A percentile compares a stretch with the other conserved stretches of the same genome.
Conservation (phyloP, 2,329 filamentous ascomycete species). For the Atkinsonella texensis region DNA sequence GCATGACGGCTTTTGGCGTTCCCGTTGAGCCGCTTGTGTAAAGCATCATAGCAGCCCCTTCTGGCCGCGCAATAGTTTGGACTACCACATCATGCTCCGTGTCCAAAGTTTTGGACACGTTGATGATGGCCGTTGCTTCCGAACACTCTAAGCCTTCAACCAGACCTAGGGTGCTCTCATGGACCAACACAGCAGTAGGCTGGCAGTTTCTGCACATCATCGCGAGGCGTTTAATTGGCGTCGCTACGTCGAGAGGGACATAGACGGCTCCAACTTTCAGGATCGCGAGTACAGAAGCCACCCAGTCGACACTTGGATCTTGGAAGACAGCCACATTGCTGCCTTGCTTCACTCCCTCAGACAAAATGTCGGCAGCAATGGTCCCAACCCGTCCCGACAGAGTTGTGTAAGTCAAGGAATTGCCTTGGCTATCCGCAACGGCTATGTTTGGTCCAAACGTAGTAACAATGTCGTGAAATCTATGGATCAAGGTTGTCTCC, state of each 20-base stretch:
- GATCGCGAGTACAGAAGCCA: conserved; percentile 28
- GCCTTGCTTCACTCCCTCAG: not conserved
- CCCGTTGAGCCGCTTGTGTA: conserved; percentile 22
- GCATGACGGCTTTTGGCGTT: conserved; percentile 28
- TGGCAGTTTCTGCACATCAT: not conserved
- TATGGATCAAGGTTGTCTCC: not conserved
- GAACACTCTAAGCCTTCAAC: not conserved
- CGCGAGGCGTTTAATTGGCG: not conserved
- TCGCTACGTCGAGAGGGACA: conserved; percentile 27
- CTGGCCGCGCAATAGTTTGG: not conserved
- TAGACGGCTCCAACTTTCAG: conserved; percentile 24
- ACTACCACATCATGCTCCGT: not conserved
- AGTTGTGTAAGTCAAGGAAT: not conserved
- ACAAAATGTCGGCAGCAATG: not conserved
- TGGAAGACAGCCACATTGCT: conserved; percentile 17
- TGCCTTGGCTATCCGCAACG: not conserved
- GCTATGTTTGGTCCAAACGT: not conserved
- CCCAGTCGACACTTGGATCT: conserved; percentile 21
- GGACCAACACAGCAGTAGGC: not conserved
- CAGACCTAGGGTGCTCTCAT: not conserved
- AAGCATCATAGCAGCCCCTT: conserved; percentile 15
- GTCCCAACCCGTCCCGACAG: not conserved
- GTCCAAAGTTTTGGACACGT: not conserved
- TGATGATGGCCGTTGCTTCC: not conserved
- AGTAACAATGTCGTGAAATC: not conserved